Base-by-base conservation (phyloP, 257 asterid species). In the Solanum dulcamara region DNA sequence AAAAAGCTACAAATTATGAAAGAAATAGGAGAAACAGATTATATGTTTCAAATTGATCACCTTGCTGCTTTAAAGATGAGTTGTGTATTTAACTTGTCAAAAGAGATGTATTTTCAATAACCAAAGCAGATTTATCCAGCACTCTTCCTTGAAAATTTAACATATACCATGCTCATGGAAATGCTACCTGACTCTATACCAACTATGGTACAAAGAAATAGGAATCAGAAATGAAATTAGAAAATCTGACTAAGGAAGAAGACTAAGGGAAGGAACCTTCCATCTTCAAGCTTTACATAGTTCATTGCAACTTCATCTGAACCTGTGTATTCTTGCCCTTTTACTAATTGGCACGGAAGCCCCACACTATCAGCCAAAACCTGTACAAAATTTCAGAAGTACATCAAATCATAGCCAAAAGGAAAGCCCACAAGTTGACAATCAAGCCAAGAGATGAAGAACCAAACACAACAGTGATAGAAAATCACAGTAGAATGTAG, bases 221-320 rank as follows among this genome's bases (percentile, higher is more conserved):
- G 64, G 64, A 79, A 79, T 26, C 12, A 7, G 17, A 44, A 48
- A 79, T 83, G 32, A 85, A 83, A 85, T 40, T 12, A 53, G 40
- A 68, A 83, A 81, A 42, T 70, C 80, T 46, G 68, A 72, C 50
- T 84, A 84, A 35, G 71, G 51, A 77, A 77, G 44, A 79, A 71
- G 64, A 48, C 57, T 14, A 67, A 60, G 37, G 20, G 84, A 81
- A 88, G 81, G 86, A 87, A 94, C 99, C 97, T 96, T 90, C 92
- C 97, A 88, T 89, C 83, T 79, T 48, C 94, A 84, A 92, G 85
- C 92, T 92, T 93, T 83, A 95, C 97, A 85, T 94, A 92, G 91
- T 87, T 94, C 90, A 96, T 93, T 64, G 98, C 99, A 88, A 94
- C 99, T 51, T 94, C 99, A 87, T 90, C 90, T 83, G 97, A 92